Percentiles rank a stretch among this genome's conserved stretches.
phyloP scores from a whole-genome alignment of 164 flowering plant species.

The Brasenia schreberi region DNA sequence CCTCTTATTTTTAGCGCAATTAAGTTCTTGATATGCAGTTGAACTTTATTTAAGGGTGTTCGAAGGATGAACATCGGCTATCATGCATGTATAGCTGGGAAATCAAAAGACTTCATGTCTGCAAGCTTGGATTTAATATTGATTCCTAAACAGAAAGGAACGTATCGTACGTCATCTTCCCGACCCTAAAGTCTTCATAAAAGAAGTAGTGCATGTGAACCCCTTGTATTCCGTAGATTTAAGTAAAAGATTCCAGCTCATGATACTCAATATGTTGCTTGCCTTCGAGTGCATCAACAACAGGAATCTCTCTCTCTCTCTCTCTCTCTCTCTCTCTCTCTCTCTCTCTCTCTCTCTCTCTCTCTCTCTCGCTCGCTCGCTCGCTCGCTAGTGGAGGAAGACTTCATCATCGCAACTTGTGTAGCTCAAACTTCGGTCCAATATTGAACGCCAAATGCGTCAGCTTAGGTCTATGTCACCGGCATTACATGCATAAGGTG shows the following conservation, averaged over 20 bases:
- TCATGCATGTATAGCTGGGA: not conserved
- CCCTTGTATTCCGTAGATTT: not conserved
- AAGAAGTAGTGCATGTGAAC: not conserved
- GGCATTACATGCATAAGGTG: not conserved
- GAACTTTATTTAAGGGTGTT: not conserved
- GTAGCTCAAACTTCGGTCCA: not conserved
- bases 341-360: not conserved
- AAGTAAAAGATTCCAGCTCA: not conserved
- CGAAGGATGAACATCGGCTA: not conserved
- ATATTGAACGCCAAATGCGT: not conserved
- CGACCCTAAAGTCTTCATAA: not conserved
- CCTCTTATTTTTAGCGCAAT: too few species aligned
- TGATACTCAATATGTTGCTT: not conserved
- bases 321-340: slow-evolving; percentile 8
- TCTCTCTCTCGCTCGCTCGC: not conserved
- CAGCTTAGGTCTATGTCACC: not conserved
- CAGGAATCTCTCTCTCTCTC: slow-evolving; percentile 25
- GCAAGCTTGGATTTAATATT: not conserved
- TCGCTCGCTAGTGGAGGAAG: not conserved
- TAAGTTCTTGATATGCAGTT: not conserved
- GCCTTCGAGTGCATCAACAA: not conserved
- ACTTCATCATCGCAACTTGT: not conserved
- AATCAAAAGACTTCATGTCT: not conserved
- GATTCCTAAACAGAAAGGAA: not conserved
- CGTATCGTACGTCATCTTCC: not conserved